Evolutionary conservation across 768 basidiomycete species (phyloP), one percentile per base, ranked within the genome.

Genomic region (Cubamyces sp.): DNA sequence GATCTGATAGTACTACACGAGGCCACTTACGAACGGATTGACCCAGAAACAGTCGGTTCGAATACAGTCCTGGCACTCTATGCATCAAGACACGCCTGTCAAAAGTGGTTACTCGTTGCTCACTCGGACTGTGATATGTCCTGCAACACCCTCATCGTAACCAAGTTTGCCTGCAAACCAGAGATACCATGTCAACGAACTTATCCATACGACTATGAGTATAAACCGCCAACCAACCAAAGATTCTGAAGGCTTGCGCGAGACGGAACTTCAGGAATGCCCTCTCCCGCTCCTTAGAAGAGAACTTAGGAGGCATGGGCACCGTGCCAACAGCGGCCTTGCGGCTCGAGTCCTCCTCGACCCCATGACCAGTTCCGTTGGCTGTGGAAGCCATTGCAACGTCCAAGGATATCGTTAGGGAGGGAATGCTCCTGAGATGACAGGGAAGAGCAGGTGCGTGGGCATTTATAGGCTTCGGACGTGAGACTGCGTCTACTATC

Each of bases 81-180:
- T 49, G 26, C 19, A 41, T 21, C 42, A 49, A 41, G 3, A 30
- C 5, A 2, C 6, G n/a, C 30, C 28, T 30, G 3, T 11, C 5
- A 52, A 11, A 21, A 16, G 14, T 25, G 8, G 39, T 12, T 19
- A 19, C 0, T 23, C 1, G 16, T 16, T 37, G 54, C 64, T 26
- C 41, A 69, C 71, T 34, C 81, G 76, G 39, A 82, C 78, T 26
- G 82, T 82, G 62, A 84, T 83, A 64, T 83, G 81, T 0, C 82
- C 82, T 16, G 81, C 79, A 30, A 79, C 73, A 34, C 81, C 82
- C 62, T 82, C 80, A 48, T 77, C 78, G 61, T 77, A 82, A 21
- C 81, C 81, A 26, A 77, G 67, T 53, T 79, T 66, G 19, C 67
- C 68, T 66, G 48, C 23, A 30, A 6, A 5, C 25, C 25, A 3